Conservation (phyloP, 140 eudicot genomes). For the Senecio squalidus region DNA sequence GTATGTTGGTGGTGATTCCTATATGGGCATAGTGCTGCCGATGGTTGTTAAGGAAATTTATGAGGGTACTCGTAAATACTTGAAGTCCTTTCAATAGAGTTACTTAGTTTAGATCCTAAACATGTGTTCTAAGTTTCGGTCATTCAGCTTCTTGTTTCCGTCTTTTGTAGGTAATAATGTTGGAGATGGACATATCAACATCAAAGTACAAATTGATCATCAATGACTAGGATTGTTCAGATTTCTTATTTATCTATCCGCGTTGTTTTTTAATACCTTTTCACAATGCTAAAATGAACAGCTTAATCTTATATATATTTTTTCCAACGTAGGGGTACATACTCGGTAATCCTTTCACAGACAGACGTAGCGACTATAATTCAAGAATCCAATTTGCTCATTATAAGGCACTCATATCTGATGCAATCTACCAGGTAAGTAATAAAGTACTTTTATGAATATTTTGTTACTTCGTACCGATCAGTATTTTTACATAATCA, state of each 20-base stretch:
- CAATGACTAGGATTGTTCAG: neutral
- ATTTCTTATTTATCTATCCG: too few relatives aligned
- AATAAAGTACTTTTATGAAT: neutral
- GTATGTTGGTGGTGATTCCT: constrained; percentile 46
- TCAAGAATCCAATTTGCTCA: constrained; percentile 33
- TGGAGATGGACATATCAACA: constrained; percentile 16
- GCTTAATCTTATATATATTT: neutral
- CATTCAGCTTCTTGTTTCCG: neutral
- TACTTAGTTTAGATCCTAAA: too few relatives aligned
- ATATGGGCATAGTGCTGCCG: constrained; percentile 38
- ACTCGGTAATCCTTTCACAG: constrained; percentile 41
- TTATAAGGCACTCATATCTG: constrained; percentile 46
- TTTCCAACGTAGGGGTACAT: constrained; percentile 33
- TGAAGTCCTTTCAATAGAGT: too few relatives aligned
- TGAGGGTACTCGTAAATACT: constrained; percentile 24
- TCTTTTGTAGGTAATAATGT: constrained; percentile 16
- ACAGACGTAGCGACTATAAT: constrained; percentile 22
- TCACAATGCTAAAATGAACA: too few relatives aligned
- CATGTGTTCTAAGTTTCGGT: neutral
- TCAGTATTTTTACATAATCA: neutral
- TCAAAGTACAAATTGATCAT: constrained; percentile 12
- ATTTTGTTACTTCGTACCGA: neutral
- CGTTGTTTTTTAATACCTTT: too few relatives aligned
- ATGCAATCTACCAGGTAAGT: constrained; percentile 44
- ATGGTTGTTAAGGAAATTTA: constrained; percentile 22